These are phyloP conservation scores for Setomelanomma holmii DNA, from an alignment of 2,329 filamentous ascomycete genomes.

Conservation along the genomic window DNA sequence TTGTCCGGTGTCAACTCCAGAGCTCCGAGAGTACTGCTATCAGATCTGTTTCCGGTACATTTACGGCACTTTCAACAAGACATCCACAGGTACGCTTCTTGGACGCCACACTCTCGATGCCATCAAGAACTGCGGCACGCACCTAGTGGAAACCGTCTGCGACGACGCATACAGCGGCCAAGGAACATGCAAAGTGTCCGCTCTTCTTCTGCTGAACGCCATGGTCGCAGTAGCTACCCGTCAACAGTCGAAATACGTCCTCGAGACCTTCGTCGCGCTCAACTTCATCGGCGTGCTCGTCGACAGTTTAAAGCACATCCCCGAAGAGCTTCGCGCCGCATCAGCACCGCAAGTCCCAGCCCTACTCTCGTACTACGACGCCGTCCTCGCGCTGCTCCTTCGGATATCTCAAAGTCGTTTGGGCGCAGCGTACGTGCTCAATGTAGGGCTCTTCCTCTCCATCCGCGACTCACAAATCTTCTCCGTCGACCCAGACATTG, in stretches of 20 bases:
- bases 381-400: conserved; percentile 81
- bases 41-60: conserved; percentile 90
- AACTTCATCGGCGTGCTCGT: conserved; percentile 93
- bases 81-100: conserved; percentile 36
- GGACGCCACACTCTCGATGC: conserved; percentile 67
- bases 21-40: conserved; percentile 85
- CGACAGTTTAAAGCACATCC: conserved; percentile 81
- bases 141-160: conserved; percentile 84
- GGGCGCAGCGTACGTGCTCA: conserved; percentile 88
- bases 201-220: conserved; percentile 81
- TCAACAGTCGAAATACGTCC: conserved; percentile 75
- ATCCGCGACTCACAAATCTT: conserved; percentile 87
- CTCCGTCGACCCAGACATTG: conserved; percentile 87
- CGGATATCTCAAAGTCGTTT: conserved; percentile 81
- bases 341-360: conserved; percentile 57
- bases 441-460: conserved; percentile 84
- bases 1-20: conserved; percentile 72
- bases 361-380: conserved; percentile 69
- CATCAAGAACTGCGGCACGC: conserved; percentile 79
- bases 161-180: conserved; percentile 92
- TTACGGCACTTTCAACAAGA: conserved; percentile 67
- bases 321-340: conserved; percentile 65
- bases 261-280: conserved; percentile 80
- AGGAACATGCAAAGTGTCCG: conserved; percentile 80
- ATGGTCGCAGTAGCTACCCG: conserved; percentile 76